phyloP scores from a whole-genome alignment of 2,329 filamentous ascomycete species.

The Alternaria postmessia region DNA sequence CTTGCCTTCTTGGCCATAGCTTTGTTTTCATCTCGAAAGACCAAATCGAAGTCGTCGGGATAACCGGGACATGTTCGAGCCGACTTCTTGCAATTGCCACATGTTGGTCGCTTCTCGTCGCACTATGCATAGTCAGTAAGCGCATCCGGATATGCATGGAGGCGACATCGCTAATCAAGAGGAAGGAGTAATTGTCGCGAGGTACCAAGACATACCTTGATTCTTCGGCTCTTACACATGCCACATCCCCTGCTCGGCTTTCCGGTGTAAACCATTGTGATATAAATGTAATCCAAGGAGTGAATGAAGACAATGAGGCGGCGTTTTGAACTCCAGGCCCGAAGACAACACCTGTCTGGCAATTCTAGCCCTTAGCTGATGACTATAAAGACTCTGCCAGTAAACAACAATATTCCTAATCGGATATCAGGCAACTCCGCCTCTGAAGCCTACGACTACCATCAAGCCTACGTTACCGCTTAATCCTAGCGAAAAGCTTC shows the following conservation, averaged over 20 bases:
- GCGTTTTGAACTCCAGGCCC: constrained; percentile 6
- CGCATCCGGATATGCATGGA: constrained; percentile 3
- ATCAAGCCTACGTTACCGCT: constrained; percentile 28
- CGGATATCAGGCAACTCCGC: constrained; percentile 31
- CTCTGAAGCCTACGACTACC: constrained; percentile 35
- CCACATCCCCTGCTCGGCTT: constrained; percentile 67
- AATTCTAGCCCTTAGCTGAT: constrained; percentile 1
- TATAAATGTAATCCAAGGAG: constrained; percentile 20
- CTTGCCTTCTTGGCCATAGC: constrained; percentile 70
- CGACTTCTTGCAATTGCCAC: constrained; percentile 48
- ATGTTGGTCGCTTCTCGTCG: constrained; percentile 48
- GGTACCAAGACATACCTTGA: constrained; percentile 66
- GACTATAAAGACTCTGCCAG: constrained; percentile 15
- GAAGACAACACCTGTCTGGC: constrained; percentile 2
- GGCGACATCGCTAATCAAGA: neutral
- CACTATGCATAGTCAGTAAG: constrained; percentile 35
- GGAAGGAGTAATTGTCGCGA: constrained; percentile 13
- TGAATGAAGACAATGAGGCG: constrained; percentile 14
- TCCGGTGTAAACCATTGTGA: constrained; percentile 52
- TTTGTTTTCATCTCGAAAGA: constrained; percentile 76
- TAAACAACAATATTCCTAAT: constrained; percentile 8
- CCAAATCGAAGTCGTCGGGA: constrained; percentile 73
- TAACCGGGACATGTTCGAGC: constrained; percentile 44
- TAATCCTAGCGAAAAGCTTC: constrained; percentile 14
- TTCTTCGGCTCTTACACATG: constrained; percentile 76